These are phyloP conservation scores for Daldinia eschscholtzii DNA, from an alignment of 2,329 filamentous ascomycete genomes.

Conservation along the genomic window DNA sequence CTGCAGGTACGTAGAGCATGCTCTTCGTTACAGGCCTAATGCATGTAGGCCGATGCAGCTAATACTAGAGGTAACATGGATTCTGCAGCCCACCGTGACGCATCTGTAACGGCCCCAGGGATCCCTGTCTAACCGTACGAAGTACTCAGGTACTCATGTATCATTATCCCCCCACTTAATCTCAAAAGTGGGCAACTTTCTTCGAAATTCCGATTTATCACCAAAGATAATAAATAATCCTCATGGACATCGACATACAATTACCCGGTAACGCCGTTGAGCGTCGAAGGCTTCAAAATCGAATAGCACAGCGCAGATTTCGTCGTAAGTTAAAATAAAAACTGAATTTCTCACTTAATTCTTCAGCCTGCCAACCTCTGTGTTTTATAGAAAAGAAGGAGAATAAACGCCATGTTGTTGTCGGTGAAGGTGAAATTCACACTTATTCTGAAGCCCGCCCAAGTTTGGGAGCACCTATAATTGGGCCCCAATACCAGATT, in stretches of 20 bases:
- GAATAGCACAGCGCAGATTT: slow-evolving; percentile 31
- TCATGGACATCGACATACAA: slow-evolving; percentile 27
- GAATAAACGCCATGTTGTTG: neutral
- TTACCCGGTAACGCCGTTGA: slow-evolving; percentile 13
- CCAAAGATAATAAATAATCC: neutral
- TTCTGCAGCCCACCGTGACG: slow-evolving; percentile 20
- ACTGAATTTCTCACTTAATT: neutral
- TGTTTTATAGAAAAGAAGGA: slow-evolving; percentile 26
- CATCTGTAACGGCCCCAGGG: slow-evolving; percentile 16
- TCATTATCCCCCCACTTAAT: slow-evolving; percentile 2
- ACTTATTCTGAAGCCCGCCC: neutral
- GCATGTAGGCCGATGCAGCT: slow-evolving; percentile 11
- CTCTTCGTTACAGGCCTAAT: neutral
- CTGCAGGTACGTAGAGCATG: slow-evolving; percentile 1
- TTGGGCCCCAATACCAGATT: neutral
- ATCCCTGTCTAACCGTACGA: neutral
- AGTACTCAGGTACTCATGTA: neutral
- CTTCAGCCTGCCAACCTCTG: slow-evolving; percentile 11
- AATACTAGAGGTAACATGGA: slow-evolving; percentile 26
- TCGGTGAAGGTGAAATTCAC: neutral
- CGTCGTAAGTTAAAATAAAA: slow-evolving; percentile 25
- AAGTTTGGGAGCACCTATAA: neutral
- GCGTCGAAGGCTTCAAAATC: slow-evolving; percentile 29
- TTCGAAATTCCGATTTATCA: neutral
- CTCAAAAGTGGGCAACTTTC: neutral